These are phyloP conservation scores for Stemphylium beticola DNA, from an alignment of 2,329 filamentous ascomycete species.

Conservation along the genomic window DNA sequence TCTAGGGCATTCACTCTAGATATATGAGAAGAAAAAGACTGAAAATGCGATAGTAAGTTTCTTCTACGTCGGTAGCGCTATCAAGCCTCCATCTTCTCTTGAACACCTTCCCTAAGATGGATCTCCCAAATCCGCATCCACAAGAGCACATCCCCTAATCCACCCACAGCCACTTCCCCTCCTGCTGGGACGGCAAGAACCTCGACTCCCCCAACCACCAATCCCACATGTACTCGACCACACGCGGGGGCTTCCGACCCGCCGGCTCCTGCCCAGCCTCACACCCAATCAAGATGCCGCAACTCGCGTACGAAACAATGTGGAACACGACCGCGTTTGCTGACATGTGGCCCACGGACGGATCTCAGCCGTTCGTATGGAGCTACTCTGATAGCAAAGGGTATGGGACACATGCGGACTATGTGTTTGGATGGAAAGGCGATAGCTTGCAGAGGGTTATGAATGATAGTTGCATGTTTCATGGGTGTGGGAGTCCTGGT, in stretches of 20 bases:
- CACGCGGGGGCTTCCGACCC: slow-evolving; percentile 26
- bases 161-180: slow-evolving; percentile 30
- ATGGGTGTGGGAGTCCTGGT: slow-evolving; percentile 24
- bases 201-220: slow-evolving; percentile 54
- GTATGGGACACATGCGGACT: slow-evolving; percentile 34
- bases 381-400: slow-evolving; percentile 26
- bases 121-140: neutral
- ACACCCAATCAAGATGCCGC: slow-evolving; percentile 35
- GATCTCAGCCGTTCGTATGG: slow-evolving; percentile 5
- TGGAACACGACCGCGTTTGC: slow-evolving; percentile 41
- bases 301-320: slow-evolving; percentile 37
- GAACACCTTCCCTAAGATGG: no score
- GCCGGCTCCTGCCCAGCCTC: slow-evolving; percentile 32
- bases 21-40: no score
- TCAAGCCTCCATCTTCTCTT: neutral
- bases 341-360: slow-evolving; percentile 36
- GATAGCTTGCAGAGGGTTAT: slow-evolving; percentile 35
- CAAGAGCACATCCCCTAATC: neutral
- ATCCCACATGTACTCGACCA: slow-evolving; percentile 36
- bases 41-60: no score
- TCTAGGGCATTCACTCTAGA: neutral
- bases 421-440: slow-evolving; percentile 39
- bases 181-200: slow-evolving; percentile 66
- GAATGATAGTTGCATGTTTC: slow-evolving; percentile 34
- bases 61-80: no score